Base-by-base conservation (phyloP, 495 filamentous ascomycete genomes). In the Talaromyces trachyspermus region DNA sequence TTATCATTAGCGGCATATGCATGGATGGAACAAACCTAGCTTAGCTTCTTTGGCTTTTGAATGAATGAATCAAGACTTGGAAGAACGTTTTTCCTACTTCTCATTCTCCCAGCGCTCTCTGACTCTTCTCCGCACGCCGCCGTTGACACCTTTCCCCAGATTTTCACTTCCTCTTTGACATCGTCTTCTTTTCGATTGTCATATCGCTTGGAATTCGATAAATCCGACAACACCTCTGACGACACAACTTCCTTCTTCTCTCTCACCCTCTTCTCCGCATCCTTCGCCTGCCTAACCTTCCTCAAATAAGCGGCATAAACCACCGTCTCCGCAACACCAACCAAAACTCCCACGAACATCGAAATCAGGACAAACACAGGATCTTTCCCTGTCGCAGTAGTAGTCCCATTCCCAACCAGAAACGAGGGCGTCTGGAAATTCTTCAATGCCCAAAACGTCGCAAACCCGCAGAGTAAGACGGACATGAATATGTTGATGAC, bases 271-370 rank as follows among this genome's bases (percentile, higher is more conserved):
- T 71, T 78, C 53, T 87, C 84, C 47, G 71, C 76, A 33, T 65
- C 71, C 54, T 84, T 83, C 1, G 88, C 87, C 57, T 86, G 72
- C 22, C 80, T 76, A 22, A 95, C 66, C 57, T 89, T 81, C 66
- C 82, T 75, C 33, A 95, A 63, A 66, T 95, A 98, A 5, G 88
- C 87, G 9, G 77, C 80, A 63, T 97, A 96, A 29, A 97, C 79
- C 18, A 83, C 81, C 8, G 92, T 83, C 63, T 98, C 92, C 4
- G 89, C 90, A 37, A 94, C 69, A 3, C 83, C 89, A 18, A 96
- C 87, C 15, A 86, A 50, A 29, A 72, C 14, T 19, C 66, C 69
- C 19, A 58, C 63, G 51, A 63, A 60, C 9, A 74, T 36, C 23
- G 68, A 62, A 5, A 72, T n/a, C 3, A 73, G 37, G 11, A 73